Percentiles rank a stretch among this genome's conserved stretches.
Conservation (phyloP, 2,329 filamentous ascomycete species). For the Trichoderma afroharzianum region DNA sequence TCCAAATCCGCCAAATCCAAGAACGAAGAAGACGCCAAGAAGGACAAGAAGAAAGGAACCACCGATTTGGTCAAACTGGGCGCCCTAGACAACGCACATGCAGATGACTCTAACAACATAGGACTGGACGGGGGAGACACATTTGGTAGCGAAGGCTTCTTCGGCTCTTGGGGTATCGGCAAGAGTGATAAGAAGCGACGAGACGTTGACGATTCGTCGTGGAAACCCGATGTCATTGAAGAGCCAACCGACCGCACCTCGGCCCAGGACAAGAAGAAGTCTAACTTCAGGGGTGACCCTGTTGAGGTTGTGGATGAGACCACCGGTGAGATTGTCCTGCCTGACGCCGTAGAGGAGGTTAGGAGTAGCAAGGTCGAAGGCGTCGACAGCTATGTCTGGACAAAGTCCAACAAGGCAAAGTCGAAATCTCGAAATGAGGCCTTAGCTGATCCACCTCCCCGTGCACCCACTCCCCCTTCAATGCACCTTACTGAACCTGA, state of each 20-base stretch:
- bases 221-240: slow-evolving; percentile 41
- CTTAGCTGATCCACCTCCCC: slow-evolving; percentile 43
- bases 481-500: slow-evolving; percentile 43
- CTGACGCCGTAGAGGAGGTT: slow-evolving; percentile 43
- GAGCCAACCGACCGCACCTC: slow-evolving; percentile 42
- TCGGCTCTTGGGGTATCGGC: slow-evolving; percentile 53
- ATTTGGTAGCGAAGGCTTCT: slow-evolving; percentile 48
- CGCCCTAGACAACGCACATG: slow-evolving; percentile 26
- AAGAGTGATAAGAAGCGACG: slow-evolving; percentile 48
- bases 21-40: slow-evolving; percentile 24
- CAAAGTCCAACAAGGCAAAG: slow-evolving; percentile 42
- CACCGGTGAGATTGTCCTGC: slow-evolving; percentile 45
- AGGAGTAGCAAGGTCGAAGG: slow-evolving; percentile 43
- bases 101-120: slow-evolving; percentile 27
- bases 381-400: slow-evolving; percentile 41
- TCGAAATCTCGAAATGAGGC: slow-evolving; percentile 39
- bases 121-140: slow-evolving; percentile 31
- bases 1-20: slow-evolving; percentile 22
- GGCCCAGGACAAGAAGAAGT: slow-evolving; percentile 43
- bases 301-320: slow-evolving; percentile 46
- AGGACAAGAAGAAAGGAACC: slow-evolving; percentile 38
- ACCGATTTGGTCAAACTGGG: slow-evolving; percentile 37
- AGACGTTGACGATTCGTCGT: slow-evolving; percentile 27
- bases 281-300: slow-evolving; percentile 46
- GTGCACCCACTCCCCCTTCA: slow-evolving; percentile 46